Evolutionary conservation across 345 rosid species (phyloP), one percentile per base, ranked within the genome.

Genomic region (Abelmoschus esculentus): DNA sequence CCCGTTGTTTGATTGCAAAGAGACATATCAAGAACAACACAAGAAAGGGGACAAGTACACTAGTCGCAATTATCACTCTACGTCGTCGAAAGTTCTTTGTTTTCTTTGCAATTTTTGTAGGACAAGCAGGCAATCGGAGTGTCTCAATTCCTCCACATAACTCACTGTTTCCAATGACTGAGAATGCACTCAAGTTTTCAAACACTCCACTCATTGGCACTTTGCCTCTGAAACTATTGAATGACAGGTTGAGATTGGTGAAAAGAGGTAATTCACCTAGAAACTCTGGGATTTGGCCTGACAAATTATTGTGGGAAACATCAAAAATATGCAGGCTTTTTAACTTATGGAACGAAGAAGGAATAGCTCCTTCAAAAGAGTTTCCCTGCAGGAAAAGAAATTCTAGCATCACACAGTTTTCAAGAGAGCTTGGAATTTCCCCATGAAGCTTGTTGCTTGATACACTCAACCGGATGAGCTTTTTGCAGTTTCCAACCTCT

Each of bases 271-370:
- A 18, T 29, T n/a, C 29, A 29, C 19, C 54, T 5, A 73, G 44
- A 44, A 38, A 63, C 13, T 2, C 36, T 10, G 73, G 80, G 36
- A 79, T 70, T 12, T 6, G 9, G 3, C 80, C 76, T 8, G 71
- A 57, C 4, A 80, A 63, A 17, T 70, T 61, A 52, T 73, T 76
- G n/a, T 5, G 47, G 6, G 80, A 76, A 55, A 80, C 78, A 62
- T 71, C 71, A 12, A 76, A 46, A 6, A 40, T 34, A 15, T 18
- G 58, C 9, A 76, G 15, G 0, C 78, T 70, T 62, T 40, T 73
- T 55, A 76, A 42, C 54, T 44, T 19, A 5, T 60, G 42, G 9
- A 72, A 52, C 17, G 69, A 36, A 5, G 70, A 32, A 63, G 76
- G 79, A 42, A 75, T 69, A 22, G 52, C n/a, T 49, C 79, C 76